Conservation (phyloP, 306 rosid species). For the Sophora flavescens region DNA sequence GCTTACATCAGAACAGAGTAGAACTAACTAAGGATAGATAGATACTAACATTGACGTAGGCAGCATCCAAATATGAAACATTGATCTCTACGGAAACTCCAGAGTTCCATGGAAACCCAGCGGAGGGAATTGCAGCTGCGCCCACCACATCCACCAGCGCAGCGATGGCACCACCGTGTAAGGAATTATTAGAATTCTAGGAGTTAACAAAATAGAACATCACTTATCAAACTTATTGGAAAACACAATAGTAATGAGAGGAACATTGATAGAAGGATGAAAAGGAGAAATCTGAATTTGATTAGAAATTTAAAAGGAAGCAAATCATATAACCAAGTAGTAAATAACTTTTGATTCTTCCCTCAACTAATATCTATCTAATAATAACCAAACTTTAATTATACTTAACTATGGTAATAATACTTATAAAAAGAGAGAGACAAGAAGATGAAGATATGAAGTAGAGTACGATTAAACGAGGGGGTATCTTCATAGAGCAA, state of each 20-base stretch:
- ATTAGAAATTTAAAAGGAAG: no score
- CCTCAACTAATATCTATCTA: no score
- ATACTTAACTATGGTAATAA: no score
- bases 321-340: no score
- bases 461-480: constrained; percentile 45
- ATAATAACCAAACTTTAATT: no score
- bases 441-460: no score
- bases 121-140: constrained; percentile 64
- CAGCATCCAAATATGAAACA: constrained; percentile 84
- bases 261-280: no score
- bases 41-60: constrained; percentile 67
- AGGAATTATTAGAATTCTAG: constrained; percentile 61
- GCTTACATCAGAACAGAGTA: not conserved
- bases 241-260: no score
- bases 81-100: constrained; percentile 91
- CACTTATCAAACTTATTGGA: not conserved
- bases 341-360: no score
- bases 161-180: constrained; percentile 91
- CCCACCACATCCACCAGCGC: constrained; percentile 86
- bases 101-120: constrained; percentile 49
- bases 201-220: not conserved
- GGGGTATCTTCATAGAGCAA: constrained; percentile 62
- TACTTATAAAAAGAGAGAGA: no score
- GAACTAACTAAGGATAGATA: not conserved
- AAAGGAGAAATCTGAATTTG: no score